A percentile compares a stretch with the other conserved stretches of the same genome.
These are phyloP conservation scores for Beauveria sp. DNA, from an alignment of 2,329 filamentous ascomycete species.

Conservation along the genomic window DNA sequence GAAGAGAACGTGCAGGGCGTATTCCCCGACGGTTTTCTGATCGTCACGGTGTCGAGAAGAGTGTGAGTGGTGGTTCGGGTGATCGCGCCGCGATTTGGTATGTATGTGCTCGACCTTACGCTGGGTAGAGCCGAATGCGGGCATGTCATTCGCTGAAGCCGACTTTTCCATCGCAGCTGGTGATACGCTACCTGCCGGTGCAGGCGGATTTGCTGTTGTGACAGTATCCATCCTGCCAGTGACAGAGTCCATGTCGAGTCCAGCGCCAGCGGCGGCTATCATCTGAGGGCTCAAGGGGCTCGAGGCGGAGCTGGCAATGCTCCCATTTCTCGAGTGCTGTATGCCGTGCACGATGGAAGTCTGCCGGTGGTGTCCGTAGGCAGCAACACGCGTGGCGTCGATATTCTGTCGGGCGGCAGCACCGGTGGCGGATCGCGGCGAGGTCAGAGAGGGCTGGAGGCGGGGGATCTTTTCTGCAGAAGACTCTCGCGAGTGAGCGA, in stretches of 20 bases:
- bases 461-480: constrained; percentile 9
- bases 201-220: constrained; percentile 34
- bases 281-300: constrained; percentile 85
- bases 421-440: constrained; percentile 8
- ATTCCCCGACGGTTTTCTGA: constrained; percentile 92
- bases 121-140: constrained; percentile 36
- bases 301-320: constrained; percentile 68
- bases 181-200: constrained; percentile 15
- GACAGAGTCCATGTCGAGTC: constrained; percentile 43
- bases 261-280: constrained; percentile 61
- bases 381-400: constrained; percentile 43
- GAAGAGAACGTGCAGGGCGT: constrained; percentile 92
- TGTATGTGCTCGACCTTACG: constrained; percentile 54
- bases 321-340: constrained; percentile 87
- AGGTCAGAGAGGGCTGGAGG: constrained; percentile 3
- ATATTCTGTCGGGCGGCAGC: constrained; percentile 1
- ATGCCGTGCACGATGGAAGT: constrained; percentile 96
- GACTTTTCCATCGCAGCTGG: constrained; percentile 35
- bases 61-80: constrained; percentile 67
- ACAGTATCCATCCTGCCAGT: constrained; percentile 39
- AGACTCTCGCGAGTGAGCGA: constrained; percentile 11
- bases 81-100: constrained; percentile 62
- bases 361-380: constrained; percentile 86
- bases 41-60: constrained; percentile 68
- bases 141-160: constrained; percentile 39